A percentile compares a stretch with the other conserved stretches of the same genome.
Evolutionary conservation across 352 stramenopile species (phyloP).

Genomic region (Globisporangium mamillatum): DNA sequence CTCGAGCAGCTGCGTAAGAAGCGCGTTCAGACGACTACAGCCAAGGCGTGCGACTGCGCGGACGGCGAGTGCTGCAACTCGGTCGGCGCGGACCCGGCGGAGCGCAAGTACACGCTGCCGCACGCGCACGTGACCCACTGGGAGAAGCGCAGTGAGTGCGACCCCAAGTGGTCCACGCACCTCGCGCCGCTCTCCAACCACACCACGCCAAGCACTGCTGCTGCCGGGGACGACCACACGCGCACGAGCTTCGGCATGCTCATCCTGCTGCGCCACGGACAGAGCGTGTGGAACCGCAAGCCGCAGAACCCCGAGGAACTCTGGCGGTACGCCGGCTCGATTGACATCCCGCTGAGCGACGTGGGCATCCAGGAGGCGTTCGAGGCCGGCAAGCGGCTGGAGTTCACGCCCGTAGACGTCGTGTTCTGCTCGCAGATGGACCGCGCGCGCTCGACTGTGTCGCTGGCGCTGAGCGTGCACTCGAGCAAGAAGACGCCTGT

Average conservation of each 20-base stretch:
- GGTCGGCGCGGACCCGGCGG: constrained; percentile 32
- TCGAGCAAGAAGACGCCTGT: constrained; percentile 81
- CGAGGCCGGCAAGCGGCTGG: constrained; percentile 68
- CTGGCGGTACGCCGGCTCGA: constrained; percentile 81
- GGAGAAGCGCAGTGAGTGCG: constrained; percentile 56
- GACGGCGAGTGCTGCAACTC: constrained; percentile 82
- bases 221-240: constrained; percentile 21
- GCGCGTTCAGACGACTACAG: not conserved
- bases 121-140: constrained; percentile 71
- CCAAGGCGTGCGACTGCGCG: constrained; percentile 47
- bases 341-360: constrained; percentile 80
- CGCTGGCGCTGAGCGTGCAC: constrained; percentile 74
- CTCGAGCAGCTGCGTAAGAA: constrained; percentile 5
- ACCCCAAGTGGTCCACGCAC: constrained; percentile 47
- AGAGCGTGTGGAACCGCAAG: constrained; percentile 87
- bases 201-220: not conserved
- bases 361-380: constrained; percentile 83
- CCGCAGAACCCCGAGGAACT: constrained; percentile 63
- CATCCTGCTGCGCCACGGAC: constrained; percentile 79
- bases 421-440: constrained; percentile 88
- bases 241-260: constrained; percentile 71
- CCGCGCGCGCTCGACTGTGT: constrained; percentile 71
- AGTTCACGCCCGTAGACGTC: constrained; percentile 77
- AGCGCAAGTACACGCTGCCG: constrained; percentile 70
- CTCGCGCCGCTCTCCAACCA: constrained; percentile 30